Conservation (phyloP, 805 yeast genomes). For the Saccharomyces eubayanus region DNA sequence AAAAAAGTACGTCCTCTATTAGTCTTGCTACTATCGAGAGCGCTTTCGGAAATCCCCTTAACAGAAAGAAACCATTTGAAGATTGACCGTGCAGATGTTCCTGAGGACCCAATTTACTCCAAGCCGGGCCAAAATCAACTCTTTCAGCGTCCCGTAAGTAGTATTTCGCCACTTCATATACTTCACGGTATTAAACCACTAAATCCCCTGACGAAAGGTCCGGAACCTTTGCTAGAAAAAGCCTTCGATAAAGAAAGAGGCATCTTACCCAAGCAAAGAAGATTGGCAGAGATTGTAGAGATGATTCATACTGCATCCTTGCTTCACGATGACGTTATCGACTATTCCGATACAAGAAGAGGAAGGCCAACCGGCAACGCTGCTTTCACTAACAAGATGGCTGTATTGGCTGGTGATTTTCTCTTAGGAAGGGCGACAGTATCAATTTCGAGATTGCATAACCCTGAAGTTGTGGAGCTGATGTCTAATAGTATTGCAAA, state of each 20-base stretch:
- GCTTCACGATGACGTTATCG: conserved; percentile 95
- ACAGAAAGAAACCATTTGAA: conserved; percentile 54
- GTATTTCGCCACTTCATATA: conserved; percentile 69
- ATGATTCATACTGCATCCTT: conserved; percentile 96
- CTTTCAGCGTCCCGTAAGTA: conserved; percentile 44
- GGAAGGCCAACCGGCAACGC: conserved; percentile 87
- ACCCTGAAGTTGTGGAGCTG: conserved; percentile 95
- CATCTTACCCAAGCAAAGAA: conserved; percentile 86
- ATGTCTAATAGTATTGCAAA: conserved; percentile 95
- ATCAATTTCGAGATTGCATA: conserved; percentile 82
- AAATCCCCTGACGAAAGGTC: conserved; percentile 78
- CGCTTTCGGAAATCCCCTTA: conserved; percentile 66
- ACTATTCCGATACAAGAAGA: conserved; percentile 76
- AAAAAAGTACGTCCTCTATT: conserved; percentile 89
- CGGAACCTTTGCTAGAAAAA: conserved; percentile 54
- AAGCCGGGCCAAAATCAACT: conserved; percentile 52
- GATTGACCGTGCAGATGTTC: conserved; percentile 58
- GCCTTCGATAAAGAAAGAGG: conserved; percentile 50
- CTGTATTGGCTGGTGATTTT: conserved; percentile 94
- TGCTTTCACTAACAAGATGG: conserved; percentile 95
- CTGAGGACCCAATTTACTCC: conserved; percentile 52
- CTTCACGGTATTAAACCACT: conserved; percentile 90
- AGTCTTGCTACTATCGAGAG: conserved; percentile 75
- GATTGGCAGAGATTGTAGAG: conserved; percentile 94
- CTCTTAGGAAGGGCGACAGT: conserved; percentile 93